Conservation (phyloP, 2,329 filamentous ascomycete genomes). For the Colletotrichum melonis region DNA sequence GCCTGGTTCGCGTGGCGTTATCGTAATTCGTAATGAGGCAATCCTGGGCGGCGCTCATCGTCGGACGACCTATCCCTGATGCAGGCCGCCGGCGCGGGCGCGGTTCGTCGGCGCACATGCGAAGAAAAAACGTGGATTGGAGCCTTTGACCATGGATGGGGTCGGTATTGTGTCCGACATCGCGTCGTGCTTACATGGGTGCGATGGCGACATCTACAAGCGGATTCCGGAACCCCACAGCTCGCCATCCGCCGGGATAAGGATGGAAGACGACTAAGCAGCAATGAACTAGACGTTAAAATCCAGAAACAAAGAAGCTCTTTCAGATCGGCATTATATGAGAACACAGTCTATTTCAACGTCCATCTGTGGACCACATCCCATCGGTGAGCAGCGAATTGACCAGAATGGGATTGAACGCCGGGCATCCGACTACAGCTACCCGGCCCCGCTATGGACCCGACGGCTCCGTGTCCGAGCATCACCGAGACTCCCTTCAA, state of each 20-base stretch:
- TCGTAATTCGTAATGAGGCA: constrained; percentile 9
- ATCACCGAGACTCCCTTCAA: constrained; percentile 14
- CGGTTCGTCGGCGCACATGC: neutral
- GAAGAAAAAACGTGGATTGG: constrained; percentile 15
- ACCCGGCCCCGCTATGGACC: constrained; percentile 8
- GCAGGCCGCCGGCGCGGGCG: constrained; percentile 1
- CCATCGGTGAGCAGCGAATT: neutral
- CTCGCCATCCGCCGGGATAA: constrained; percentile 6
- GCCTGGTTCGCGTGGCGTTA: constrained; percentile 22
- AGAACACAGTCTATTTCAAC: constrained; percentile 4
- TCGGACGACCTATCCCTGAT: constrained; percentile 15
- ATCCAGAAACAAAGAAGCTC: neutral
- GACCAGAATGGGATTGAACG: neutral
- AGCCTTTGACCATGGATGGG: neutral
- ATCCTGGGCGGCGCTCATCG: neutral
- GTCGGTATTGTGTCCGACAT: constrained; percentile 12
- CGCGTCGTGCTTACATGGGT: constrained; percentile 31
- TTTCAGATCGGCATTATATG: fast-evolving
- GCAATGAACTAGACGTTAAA: neutral
- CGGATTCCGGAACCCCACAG: constrained; percentile 1
- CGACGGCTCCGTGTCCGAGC: constrained; percentile 6
- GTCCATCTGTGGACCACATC: no score
- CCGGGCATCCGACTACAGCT: neutral
- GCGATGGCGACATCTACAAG: constrained; percentile 28
- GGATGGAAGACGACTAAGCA: neutral